A percentile compares a stretch with the other conserved stretches of the same genome.
phyloP scores from a whole-genome alignment of 306 rosid genomes.

The Pyrus communis region DNA sequence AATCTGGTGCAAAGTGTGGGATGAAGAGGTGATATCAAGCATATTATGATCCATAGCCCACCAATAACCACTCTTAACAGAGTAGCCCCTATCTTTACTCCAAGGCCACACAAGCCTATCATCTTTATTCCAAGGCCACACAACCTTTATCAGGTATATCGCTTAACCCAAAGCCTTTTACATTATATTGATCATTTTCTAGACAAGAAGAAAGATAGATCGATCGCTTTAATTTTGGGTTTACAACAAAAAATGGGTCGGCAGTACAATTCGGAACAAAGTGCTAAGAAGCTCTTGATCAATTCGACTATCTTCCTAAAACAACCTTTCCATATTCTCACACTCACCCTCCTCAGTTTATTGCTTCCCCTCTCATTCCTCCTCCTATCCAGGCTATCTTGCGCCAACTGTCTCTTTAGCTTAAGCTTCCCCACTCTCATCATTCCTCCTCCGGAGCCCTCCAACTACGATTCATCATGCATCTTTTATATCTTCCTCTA shows the following conservation, averaged over 20 bases:
- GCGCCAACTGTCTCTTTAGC: conserved; percentile 27
- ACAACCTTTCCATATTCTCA: conserved; percentile 43
- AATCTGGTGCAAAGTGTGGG: too few species aligned
- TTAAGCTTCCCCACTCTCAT: neutral
- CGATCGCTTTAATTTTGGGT: neutral
- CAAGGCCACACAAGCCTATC: too few species aligned
- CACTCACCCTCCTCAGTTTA: conserved; percentile 55
- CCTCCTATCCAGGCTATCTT: conserved; percentile 51
- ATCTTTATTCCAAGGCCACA: too few species aligned
- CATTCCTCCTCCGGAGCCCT: neutral
- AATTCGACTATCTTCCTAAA: conserved; percentile 9
- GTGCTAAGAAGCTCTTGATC: conserved; percentile 16
- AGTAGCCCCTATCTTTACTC: too few species aligned
- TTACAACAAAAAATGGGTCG: conserved; percentile 29
- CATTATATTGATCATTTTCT: neutral
- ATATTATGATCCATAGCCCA: too few species aligned
- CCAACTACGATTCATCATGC: neutral
- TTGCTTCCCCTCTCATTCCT: conserved; percentile 75
- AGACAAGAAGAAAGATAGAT: neutral
- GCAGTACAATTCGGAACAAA: conserved; percentile 7
- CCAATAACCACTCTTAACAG: too few species aligned
- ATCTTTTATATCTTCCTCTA: conserved; percentile 21
- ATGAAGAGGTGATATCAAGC: too few species aligned
- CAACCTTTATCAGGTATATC: neutral
- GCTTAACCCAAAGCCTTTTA: neutral